phyloP scores from a whole-genome alignment of 2,329 filamentous ascomycete species.

The Sclerotinia nivalis region DNA sequence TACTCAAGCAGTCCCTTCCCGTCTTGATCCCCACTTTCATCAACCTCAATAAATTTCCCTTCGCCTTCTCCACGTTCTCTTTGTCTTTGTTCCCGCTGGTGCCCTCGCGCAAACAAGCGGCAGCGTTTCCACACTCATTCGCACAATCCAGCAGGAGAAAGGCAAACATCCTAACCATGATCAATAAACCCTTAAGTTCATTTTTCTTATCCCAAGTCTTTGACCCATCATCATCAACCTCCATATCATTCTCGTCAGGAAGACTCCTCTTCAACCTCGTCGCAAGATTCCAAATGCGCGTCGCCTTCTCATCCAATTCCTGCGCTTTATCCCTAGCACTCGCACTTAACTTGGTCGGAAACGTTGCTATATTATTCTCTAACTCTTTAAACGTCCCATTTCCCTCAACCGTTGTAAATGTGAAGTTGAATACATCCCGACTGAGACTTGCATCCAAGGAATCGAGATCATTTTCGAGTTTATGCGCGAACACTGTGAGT shows the following conservation, averaged over 20 bases:
- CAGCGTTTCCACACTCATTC: constrained; percentile 37
- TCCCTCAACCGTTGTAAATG: neutral
- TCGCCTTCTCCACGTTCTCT: constrained; percentile 36
- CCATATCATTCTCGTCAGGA: constrained; percentile 29
- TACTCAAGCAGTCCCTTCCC: constrained; percentile 62
- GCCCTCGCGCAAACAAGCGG: neutral
- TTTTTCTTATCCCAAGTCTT: neutral
- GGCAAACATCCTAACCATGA: constrained; percentile 54
- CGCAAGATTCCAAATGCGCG: constrained; percentile 66
- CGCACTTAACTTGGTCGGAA: constrained; percentile 40
- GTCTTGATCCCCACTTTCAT: constrained; percentile 69
- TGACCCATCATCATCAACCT: constrained; percentile 19
- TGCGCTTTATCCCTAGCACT: constrained; percentile 37
- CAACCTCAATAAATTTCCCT: constrained; percentile 54
- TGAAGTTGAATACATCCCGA: constrained; percentile 2
- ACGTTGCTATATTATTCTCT: constrained; percentile 43
- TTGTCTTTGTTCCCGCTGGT: neutral
- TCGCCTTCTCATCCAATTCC: constrained; percentile 57
- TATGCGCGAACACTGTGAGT: constrained; percentile 2
- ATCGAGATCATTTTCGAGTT: constrained; percentile 11
- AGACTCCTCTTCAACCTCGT: constrained; percentile 50
- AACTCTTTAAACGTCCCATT: constrained; percentile 34
- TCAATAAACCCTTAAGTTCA: constrained; percentile 29
- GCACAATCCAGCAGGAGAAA: constrained; percentile 67
- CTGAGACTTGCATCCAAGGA: neutral